Conservation (phyloP, 1,284 basidiomycete species). For the Ganoderma resinaceum region DNA sequence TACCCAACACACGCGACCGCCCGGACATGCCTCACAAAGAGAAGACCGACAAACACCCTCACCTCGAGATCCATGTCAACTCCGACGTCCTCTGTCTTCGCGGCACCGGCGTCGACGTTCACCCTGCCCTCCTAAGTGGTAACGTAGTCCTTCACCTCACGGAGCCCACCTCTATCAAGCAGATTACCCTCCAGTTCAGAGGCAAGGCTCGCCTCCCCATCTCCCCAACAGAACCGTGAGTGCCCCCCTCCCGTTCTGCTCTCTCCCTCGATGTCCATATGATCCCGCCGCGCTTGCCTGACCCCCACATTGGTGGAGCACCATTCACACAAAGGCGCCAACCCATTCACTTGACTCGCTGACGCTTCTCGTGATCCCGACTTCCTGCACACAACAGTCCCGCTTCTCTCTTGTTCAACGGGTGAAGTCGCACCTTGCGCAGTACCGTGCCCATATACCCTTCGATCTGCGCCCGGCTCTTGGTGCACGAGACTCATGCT, state of each 20-base stretch:
- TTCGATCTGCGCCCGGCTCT: background rate
- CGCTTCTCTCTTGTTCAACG: conserved; percentile 13
- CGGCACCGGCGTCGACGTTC: conserved; percentile 85
- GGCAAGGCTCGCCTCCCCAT: conserved; percentile 83
- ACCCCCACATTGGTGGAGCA: background rate
- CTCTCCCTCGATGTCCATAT: conserved; percentile 13
- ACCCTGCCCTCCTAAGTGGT: conserved; percentile 79
- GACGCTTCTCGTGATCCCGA: conserved; percentile 10
- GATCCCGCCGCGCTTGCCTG: conserved; percentile 23
- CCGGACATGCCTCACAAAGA: conserved; percentile 47
- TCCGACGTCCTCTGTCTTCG: conserved; percentile 73
- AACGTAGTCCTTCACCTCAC: conserved; percentile 80
- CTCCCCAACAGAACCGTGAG: conserved; percentile 71
- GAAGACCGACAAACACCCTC: conserved; percentile 55
- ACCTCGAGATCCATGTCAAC: conserved; percentile 80
- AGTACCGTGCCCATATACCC: background rate
- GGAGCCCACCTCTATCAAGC: conserved; percentile 86
- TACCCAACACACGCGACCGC: conserved; percentile 42
- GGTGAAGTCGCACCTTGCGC: background rate
- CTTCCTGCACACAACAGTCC: background rate
- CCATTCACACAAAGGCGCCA: conserved; percentile 13
- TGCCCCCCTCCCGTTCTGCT: conserved; percentile 32
- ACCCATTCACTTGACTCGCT: conserved; percentile 12
- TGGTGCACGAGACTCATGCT: conserved; percentile 15
- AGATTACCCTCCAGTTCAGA: conserved; percentile 84